These are phyloP conservation scores for Drosera capensis DNA, from an alignment of 148 eudicot species.

Conservation along the genomic window DNA sequence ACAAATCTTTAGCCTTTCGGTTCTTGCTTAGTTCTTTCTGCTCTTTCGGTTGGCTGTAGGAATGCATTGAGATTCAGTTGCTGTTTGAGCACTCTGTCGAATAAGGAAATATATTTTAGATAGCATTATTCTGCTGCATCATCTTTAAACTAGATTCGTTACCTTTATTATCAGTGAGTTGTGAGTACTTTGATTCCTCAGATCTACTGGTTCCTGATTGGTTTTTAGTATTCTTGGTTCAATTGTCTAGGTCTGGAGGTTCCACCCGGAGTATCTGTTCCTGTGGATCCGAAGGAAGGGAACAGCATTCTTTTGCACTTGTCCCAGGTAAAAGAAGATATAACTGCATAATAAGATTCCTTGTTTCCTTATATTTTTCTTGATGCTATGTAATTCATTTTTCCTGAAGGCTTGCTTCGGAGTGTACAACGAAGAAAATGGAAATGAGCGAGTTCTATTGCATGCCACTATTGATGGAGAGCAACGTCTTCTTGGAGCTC, in stretches of 20 bases:
- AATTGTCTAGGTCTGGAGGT: not conserved
- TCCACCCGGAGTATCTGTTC: not conserved
- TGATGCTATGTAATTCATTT: not conserved
- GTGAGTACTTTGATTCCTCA: too few relatives aligned
- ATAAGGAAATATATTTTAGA: too few relatives aligned
- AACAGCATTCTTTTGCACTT: not conserved
- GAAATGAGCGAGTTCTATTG: constrained; percentile 34
- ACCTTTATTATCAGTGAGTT: too few relatives aligned
- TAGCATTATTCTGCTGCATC: too few relatives aligned
- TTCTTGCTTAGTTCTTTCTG: too few relatives aligned
- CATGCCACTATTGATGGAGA: constrained; percentile 28
- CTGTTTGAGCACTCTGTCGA: too few relatives aligned
- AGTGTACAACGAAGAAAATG: constrained; percentile 34
- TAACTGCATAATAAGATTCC: not conserved
- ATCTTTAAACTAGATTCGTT: too few relatives aligned
- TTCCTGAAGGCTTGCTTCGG: constrained; percentile 53
- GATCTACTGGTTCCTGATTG: too few relatives aligned
- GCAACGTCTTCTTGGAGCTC: constrained; percentile 49
- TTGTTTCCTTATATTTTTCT: not conserved
- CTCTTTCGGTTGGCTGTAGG: too few relatives aligned
- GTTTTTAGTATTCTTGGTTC: too few relatives aligned
- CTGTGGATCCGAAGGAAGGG: not conserved
- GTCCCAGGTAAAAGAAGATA: not conserved
- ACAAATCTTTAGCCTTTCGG: too few relatives aligned
- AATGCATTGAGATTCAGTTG: too few relatives aligned